These are phyloP conservation scores for Aspergillus novoparasiticus DNA, from an alignment of 2,329 filamentous ascomycete species.

Conservation along the genomic window DNA sequence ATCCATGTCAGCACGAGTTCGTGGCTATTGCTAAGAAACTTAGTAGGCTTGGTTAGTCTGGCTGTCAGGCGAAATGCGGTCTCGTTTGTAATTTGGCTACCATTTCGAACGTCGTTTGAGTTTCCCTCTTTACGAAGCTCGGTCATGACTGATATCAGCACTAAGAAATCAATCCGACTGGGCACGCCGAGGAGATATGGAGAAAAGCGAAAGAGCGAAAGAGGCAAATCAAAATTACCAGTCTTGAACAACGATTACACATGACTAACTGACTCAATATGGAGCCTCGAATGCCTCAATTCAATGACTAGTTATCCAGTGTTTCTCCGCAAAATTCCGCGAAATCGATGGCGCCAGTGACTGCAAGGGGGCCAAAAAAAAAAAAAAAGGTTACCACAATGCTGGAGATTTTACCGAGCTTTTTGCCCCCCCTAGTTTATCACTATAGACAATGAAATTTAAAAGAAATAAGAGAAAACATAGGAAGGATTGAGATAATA, in stretches of 20 bases:
- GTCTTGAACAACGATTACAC: background rate
- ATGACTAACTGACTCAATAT: background rate
- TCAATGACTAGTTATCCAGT: background rate
- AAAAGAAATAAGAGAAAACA: background rate
- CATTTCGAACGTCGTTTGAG: background rate
- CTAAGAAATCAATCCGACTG: background rate
- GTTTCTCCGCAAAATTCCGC: background rate
- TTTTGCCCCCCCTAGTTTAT: background rate
- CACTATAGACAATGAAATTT: background rate
- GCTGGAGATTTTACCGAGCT: no score
- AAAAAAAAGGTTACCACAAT: background rate
- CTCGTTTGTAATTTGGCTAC: background rate
- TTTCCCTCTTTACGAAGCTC: background rate
- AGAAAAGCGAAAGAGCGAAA: background rate
- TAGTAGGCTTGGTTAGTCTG: background rate
- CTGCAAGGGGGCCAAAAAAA: constrained; percentile 6
- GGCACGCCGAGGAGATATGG: no score
- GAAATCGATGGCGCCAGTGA: background rate
- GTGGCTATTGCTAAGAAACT: background rate
- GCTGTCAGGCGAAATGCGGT: background rate
- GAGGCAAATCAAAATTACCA: background rate
- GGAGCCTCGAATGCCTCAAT: background rate
- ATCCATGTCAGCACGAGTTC: constrained; percentile 5
- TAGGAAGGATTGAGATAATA: background rate
- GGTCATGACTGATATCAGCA: background rate